Percentiles rank a stretch among this genome's conserved stretches.
Evolutionary conservation across 345 rosid genomes (phyloP).

Genomic region (Linum tenue): DNA sequence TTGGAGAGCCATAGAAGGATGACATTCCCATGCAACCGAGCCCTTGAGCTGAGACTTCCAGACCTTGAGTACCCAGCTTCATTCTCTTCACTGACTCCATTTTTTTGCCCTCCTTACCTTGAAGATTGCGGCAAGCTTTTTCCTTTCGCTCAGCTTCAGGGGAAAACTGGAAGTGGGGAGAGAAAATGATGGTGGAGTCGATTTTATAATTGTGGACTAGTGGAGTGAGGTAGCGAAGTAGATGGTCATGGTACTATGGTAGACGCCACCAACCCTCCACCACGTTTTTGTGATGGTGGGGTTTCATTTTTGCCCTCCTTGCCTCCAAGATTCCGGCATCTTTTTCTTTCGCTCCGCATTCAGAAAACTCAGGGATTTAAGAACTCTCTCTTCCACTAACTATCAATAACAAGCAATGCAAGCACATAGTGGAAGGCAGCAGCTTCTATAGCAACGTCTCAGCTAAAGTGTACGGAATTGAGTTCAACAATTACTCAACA

Average conservation of each 20-base stretch:
- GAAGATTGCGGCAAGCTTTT: neutral
- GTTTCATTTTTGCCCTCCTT: too few relatives aligned
- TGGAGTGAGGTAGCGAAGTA: neutral
- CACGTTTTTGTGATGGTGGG: neutral
- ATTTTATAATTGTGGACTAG: too few relatives aligned
- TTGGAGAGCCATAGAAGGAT: conserved; percentile 34
- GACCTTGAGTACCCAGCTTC: conserved; percentile 40
- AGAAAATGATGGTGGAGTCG: neutral
- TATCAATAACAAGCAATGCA: too few relatives aligned
- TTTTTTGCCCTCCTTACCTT: neutral
- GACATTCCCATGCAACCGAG: conserved; percentile 57
- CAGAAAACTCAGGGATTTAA: too few relatives aligned
- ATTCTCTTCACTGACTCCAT: conserved; percentile 26
- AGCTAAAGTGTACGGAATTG: too few relatives aligned
- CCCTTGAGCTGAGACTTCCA: conserved; percentile 48
- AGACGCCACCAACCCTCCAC: neutral
- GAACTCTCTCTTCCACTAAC: too few relatives aligned
- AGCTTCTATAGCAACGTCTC: too few relatives aligned
- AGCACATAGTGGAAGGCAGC: too few relatives aligned
- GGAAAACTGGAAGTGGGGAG: neutral
- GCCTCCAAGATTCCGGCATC: too few relatives aligned
- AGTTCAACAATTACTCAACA: too few relatives aligned
- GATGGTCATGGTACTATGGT: too few relatives aligned
- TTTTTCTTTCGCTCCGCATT: too few relatives aligned
- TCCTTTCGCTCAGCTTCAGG: neutral